These are phyloP conservation scores for Annulohypoxylon stygium DNA, from an alignment of 495 filamentous ascomycete genomes.

Conservation along the genomic window DNA sequence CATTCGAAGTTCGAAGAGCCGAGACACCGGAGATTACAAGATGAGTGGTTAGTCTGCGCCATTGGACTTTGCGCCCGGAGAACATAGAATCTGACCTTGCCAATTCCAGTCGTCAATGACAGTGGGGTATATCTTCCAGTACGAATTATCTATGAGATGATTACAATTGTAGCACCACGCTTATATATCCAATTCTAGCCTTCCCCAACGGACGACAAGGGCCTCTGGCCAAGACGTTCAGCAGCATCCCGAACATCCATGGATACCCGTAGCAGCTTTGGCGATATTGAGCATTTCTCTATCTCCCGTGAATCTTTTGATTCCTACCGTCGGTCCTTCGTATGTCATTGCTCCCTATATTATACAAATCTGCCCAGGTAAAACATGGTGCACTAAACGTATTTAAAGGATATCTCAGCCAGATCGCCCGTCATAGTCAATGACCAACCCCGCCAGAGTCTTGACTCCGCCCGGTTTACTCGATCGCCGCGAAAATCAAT, in stretches of 20 bases:
- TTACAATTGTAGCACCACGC: constrained; percentile 9
- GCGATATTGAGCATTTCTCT: constrained; percentile 92
- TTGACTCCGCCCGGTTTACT: constrained; percentile 76
- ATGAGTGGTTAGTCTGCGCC: constrained; percentile 74
- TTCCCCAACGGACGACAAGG: constrained; percentile 87
- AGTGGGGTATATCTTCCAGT: constrained; percentile 97
- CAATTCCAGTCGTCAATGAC: constrained; percentile 86
- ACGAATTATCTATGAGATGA: constrained; percentile 48
- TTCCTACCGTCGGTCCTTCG: constrained; percentile 96
- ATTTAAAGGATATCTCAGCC: constrained; percentile 86
- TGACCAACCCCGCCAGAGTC: constrained; percentile 77
- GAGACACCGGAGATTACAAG: constrained; percentile 81
- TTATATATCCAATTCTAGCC: constrained; percentile 67
- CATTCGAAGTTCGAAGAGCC: constrained; percentile 66
- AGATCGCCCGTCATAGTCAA: constrained; percentile 79
- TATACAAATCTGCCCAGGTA: constrained; percentile 17
- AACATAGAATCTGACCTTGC: constrained; percentile 40
- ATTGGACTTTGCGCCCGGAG: constrained; percentile 15
- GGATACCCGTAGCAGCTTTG: constrained; percentile 74
- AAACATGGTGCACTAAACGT: constrained; percentile 29
- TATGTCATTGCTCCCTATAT: constrained; percentile 59
- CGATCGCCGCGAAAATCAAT: constrained; percentile 67
- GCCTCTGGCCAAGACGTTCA: constrained; percentile 83
- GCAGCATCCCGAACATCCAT: constrained; percentile 75
- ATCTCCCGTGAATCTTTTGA: constrained; percentile 99